Evolutionary conservation across 495 filamentous ascomycete genomes (phyloP), one percentile per base, ranked within the genome.

Genomic region (Cryomyces antarcticus): DNA sequence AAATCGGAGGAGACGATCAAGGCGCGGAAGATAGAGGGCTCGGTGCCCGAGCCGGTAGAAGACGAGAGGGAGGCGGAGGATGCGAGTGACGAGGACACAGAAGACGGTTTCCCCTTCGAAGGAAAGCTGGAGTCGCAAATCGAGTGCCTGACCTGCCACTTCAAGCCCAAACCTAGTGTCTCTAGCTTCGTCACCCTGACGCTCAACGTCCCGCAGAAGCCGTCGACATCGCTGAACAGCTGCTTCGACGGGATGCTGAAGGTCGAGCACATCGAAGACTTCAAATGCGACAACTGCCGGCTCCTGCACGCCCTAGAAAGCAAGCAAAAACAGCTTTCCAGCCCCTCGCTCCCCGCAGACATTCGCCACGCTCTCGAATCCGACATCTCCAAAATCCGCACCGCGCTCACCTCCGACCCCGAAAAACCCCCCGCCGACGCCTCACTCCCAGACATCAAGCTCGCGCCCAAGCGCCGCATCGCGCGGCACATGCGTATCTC

Each of bases 191-290:
- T 93, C 59, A 85, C 85, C 17, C 58, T 99, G 41, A 95, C 88
- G 5, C 64, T 99, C 35, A 83, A 86, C 47, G 92, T 99, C 4
- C 89, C 89, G 0, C 83, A 85, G 54, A 70, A 73, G 49, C 71
- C 63, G 43, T 72, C 70, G 6, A 72, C 79, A 2, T 72, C 73
- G 6, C 66, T 84, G 34, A 73, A 70, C 48, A 63, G 70, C 4
- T 96, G 92, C 55, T 87, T 96, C 45, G 89, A 99, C 58, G 80
- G 80, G 12, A 74, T 95, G 58, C 75, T 99, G 48, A 95, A 94
- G 56, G 83, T 78, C 0, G 89, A 99, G 52, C 78, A 82, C 53
- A 94, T 99, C 41, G 92, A 99, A 41, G 89, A 94, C 54, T 99
- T 88, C 62, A 80, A 79, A 39, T 99, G 89, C 57, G 89, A 95